Evolutionary conservation across 73 alveolate genomes (phyloP).

Genomic region (Uronychia setigera): DNA sequence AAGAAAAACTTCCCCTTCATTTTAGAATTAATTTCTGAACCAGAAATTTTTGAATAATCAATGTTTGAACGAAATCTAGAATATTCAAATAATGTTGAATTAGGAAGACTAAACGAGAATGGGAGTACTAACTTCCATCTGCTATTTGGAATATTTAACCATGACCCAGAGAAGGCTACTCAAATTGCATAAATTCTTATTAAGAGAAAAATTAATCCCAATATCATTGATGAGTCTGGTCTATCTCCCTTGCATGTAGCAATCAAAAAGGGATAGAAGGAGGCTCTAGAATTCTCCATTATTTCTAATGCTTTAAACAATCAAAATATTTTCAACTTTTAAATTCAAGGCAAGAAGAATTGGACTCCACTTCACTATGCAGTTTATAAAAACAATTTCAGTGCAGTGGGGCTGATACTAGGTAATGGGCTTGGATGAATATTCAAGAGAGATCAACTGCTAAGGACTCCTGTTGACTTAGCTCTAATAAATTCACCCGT

Average conservation of each 20-base stretch:
- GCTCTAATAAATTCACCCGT: conserved; percentile 43
- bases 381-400: conserved; percentile 14
- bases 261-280: conserved; percentile 13
- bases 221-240: conserved; percentile 34
- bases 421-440: not conserved
- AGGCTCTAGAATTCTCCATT: conserved; percentile 34
- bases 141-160: conserved; percentile 25
- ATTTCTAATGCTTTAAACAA: not conserved
- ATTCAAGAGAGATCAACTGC: conserved; percentile 6
- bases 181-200: conserved; percentile 13
- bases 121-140: conserved; percentile 37
- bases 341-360: conserved; percentile 24
- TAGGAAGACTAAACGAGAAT: not conserved
- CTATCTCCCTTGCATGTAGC: conserved; percentile 52
- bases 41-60: conserved; percentile 8
- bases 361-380: conserved; percentile 45
- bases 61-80: too few relatives aligned
- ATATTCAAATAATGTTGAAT: too few relatives aligned
- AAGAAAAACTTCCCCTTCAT: conserved; percentile 16
- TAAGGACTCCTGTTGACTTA: conserved; percentile 32
- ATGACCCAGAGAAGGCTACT: conserved; percentile 12
- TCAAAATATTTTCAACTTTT: conserved; percentile 14
- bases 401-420: conserved; percentile 3
- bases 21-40: conserved; percentile 5
- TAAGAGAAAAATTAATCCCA: not conserved